Base-by-base conservation (phyloP, 371 early-diverging fungal genomes). In the Actinomortierella ambigua region DNA sequence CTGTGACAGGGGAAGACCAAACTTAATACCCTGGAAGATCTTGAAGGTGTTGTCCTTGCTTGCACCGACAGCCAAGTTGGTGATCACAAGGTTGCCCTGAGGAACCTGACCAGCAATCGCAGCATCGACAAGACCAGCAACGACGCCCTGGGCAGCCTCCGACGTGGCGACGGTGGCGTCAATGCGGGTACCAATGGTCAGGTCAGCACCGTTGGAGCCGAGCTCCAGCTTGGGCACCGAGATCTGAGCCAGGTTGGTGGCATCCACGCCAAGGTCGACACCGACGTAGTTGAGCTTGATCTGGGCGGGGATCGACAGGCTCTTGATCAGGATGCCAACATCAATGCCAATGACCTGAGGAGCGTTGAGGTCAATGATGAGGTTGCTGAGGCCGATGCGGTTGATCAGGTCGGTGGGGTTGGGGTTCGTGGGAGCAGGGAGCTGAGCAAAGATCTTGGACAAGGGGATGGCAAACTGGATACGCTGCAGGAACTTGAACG, bases 211-310 rank as follows among this genome's bases (percentile, higher is more conserved):
- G 22, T 48, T 57, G 20, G 73, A 67, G 55, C 56, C 52, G 52
- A 73, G 59, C 27, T 66, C 40, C 60, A 73, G 66, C 42, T 50
- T 27, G 26, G 73, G 73, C 15, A 73, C 39, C 20, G 63, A 13
- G 22, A 73, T 47, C 57, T 73, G 59, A 24, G 73, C 73, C 63
- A 73, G 50, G 13, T 52, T 60, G 34, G 63, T 43, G 7, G 73
- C 49, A 54, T 63, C 55, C 39, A 73, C 54, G 20, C 63, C 73
- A 24, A 67, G 18, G 58, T 67, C 66, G 50, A 63, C 42, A 17
- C 73, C 73, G 17, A 73, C 67, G n/a, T 73, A 73, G 61, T 66
- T 73, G 57, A 73, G 73, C 46, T 63, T 67, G 57, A 73, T 66
- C 57, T 73, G 49, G 34, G 67, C 73, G 14, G 73, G 73, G 44